Percentiles rank a stretch among this genome's conserved stretches.
These are phyloP conservation scores for Isatis lusitanica DNA, from an alignment of 441 rosid species.

Conservation along the genomic window DNA sequence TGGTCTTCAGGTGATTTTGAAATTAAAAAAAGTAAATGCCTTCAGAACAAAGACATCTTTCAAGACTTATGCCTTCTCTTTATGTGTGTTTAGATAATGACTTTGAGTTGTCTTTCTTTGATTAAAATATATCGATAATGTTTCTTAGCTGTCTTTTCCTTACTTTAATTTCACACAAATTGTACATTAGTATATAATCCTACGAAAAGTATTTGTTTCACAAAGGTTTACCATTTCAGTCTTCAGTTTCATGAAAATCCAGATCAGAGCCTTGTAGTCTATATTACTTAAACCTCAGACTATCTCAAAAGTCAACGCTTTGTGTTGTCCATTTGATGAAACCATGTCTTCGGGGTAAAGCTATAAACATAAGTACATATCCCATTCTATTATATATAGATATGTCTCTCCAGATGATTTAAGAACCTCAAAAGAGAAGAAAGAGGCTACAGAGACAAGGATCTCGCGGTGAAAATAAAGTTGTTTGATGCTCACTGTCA, in stretches of 20 bases:
- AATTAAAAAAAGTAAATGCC: neutral
- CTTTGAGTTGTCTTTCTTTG: neutral
- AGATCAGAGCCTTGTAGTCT: slow-evolving; percentile 17
- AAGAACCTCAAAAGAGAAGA: slow-evolving; percentile 4
- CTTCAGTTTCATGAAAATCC: slow-evolving; percentile 21
- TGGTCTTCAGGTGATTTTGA: neutral
- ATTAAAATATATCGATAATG: too few species aligned
- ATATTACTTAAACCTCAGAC: slow-evolving; percentile 9
- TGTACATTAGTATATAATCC: neutral
- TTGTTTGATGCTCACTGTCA: slow-evolving; percentile 92
- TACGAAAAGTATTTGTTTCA: neutral
- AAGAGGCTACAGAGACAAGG: slow-evolving; percentile 1
- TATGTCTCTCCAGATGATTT: neutral
- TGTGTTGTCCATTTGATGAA: slow-evolving; percentile 16
- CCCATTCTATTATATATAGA: slow-evolving; percentile 1
- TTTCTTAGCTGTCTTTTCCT: neutral
- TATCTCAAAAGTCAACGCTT: slow-evolving; percentile 26
- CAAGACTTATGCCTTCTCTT: neutral
- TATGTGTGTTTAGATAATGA: neutral
- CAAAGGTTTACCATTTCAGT: neutral
- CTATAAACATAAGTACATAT: neutral
- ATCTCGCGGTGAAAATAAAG: slow-evolving; percentile 39
- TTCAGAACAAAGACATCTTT: neutral
- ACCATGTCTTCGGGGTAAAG: slow-evolving; percentile 23
- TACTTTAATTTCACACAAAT: neutral